Conservation (phyloP, 2,329 filamentous ascomycete species). For the Trichoderma semiorbis region DNA sequence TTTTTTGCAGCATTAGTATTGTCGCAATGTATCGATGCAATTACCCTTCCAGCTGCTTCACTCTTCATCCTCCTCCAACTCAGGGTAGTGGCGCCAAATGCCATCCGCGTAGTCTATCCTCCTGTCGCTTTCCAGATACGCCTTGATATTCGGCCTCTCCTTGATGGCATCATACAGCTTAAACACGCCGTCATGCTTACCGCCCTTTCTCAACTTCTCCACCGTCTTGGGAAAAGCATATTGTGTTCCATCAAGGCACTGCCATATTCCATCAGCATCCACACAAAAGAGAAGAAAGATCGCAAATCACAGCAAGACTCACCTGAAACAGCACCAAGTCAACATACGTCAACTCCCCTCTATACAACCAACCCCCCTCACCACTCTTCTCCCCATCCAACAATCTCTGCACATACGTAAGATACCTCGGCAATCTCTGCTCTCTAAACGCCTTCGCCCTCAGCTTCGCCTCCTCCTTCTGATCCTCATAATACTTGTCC, state of each 20-base stretch:
- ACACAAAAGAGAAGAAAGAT: background rate
- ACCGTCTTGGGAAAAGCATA: constrained; percentile 70
- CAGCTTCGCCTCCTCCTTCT: constrained; percentile 63
- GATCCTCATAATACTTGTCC: constrained; percentile 67
- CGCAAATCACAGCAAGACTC: constrained; percentile 18
- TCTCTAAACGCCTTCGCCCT: constrained; percentile 56
- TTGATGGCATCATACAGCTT: constrained; percentile 61
- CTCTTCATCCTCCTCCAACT: constrained; percentile 54
- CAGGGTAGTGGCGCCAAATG: constrained; percentile 69
- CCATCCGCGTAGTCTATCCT: constrained; percentile 60
- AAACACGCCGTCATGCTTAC: constrained; percentile 60
- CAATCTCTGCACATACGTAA: constrained; percentile 67
- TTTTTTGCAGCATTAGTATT: background rate
- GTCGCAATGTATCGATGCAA: background rate
- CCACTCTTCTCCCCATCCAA: constrained; percentile 53
- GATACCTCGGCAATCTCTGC: constrained; percentile 66
- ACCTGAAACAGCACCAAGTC: constrained; percentile 73
- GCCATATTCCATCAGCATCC: background rate
- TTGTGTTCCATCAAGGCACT: constrained; percentile 55
- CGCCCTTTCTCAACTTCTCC: constrained; percentile 48
- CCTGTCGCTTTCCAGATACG: constrained; percentile 64
- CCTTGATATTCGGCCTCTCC: constrained; percentile 60
- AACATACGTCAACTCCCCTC: constrained; percentile 63
- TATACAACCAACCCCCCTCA: constrained; percentile 64
- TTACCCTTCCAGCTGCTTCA: background rate